Conservation (phyloP, 2,329 filamentous ascomycete species). For the Colletotrichum navitas region DNA sequence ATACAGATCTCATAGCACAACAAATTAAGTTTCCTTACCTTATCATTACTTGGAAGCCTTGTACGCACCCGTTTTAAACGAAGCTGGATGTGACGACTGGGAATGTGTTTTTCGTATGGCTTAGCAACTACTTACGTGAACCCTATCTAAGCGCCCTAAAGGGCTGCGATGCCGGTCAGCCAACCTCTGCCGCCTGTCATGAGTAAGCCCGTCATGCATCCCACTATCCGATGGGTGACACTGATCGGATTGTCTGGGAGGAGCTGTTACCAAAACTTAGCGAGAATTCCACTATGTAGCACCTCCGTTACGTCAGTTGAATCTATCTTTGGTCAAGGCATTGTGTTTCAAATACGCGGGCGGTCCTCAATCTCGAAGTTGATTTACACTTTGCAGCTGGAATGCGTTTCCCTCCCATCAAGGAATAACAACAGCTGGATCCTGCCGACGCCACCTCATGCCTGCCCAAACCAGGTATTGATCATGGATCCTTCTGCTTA, state of each 20-base stretch:
- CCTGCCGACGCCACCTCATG: conserved; percentile 31
- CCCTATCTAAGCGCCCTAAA: background rate
- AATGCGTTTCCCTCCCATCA: conserved; percentile 17
- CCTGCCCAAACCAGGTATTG: conserved; percentile 27
- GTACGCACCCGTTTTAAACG: background rate
- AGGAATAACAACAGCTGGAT: conserved; percentile 31
- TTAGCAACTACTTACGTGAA: background rate
- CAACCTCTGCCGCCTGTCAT: background rate
- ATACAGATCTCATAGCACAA: conserved; percentile 38
- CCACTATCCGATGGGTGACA: background rate
- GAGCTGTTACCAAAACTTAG: background rate
- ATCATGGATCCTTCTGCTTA: conserved; percentile 11
- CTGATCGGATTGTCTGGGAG: background rate
- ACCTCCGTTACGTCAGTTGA: background rate
- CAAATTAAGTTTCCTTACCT: conserved; percentile 29
- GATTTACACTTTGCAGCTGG: conserved; percentile 2
- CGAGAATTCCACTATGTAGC: background rate
- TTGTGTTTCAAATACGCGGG: background rate
- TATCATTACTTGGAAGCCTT: too few species aligned
- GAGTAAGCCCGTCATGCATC: conserved; percentile 17
- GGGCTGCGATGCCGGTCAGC: too few species aligned
- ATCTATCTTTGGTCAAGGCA: background rate
- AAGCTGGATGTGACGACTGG: too few species aligned
- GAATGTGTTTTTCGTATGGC: background rate
- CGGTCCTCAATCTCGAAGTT: conserved; percentile 6